These are phyloP conservation scores for Vitis riparia DNA, from an alignment of 164 flowering plant species.

Conservation along the genomic window DNA sequence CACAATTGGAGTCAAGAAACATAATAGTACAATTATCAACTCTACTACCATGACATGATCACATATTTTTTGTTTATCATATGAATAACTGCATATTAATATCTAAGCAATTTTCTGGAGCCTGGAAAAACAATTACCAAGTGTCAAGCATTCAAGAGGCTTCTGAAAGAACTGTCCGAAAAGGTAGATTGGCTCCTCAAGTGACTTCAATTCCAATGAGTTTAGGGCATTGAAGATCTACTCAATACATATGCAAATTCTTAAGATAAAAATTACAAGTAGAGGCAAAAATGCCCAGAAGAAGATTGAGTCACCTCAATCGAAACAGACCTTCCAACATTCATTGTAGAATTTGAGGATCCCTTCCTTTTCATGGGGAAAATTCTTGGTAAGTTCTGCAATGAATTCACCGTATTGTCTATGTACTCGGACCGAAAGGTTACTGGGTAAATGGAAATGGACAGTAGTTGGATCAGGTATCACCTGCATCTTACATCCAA, in stretches of 20 bases:
- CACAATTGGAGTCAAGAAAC: background rate
- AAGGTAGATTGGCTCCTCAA: constrained; percentile 95
- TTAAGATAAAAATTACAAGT: constrained; percentile 4
- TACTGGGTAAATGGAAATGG: constrained; percentile 87
- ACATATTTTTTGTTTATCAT: no score
- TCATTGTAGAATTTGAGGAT: constrained; percentile 75
- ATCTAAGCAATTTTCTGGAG: no score
- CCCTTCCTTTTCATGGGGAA: constrained; percentile 93
- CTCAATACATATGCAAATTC: constrained; percentile 10
- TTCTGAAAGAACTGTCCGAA: constrained; percentile 93
- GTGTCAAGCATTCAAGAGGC: constrained; percentile 93
- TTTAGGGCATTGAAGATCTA: constrained; percentile 92
- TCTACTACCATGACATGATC: background rate
- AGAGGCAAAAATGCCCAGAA: constrained; percentile 5
- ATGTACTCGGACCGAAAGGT: constrained; percentile 81
- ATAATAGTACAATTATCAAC: background rate
- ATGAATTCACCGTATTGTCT: constrained; percentile 75
- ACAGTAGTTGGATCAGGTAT: constrained; percentile 97
- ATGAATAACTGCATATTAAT: no score
- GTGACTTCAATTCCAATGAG: constrained; percentile 88
- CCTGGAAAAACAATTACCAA: constrained; percentile 46
- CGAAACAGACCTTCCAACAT: constrained; percentile 90
- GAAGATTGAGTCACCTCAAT: constrained; percentile 22
- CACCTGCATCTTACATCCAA: constrained; percentile 85
- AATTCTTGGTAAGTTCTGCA: constrained; percentile 61